A percentile compares a stretch with the other conserved stretches of the same genome.
Evolutionary conservation across 371 early-diverging fungal species (phyloP).

Genomic region (Mortierella sp.): DNA sequence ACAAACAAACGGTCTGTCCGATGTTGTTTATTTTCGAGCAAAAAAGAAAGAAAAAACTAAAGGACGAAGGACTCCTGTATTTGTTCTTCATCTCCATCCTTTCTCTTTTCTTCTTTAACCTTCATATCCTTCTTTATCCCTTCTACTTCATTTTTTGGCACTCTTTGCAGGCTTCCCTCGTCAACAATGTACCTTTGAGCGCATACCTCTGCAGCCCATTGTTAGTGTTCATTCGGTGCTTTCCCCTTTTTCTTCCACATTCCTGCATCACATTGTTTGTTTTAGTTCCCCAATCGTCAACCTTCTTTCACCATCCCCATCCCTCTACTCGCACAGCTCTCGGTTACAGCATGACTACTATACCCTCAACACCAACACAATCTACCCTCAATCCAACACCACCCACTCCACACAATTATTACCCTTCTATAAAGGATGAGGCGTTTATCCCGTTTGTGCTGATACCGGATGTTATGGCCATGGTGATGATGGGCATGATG

Average conservation of each 20-base stretch:
- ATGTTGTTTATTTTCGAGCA: background rate
- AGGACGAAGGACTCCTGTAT: background rate
- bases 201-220: background rate
- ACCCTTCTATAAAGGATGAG: background rate
- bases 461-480: slow-evolving; percentile 13
- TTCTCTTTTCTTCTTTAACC: background rate
- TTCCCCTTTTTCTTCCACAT: background rate
- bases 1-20: no score
- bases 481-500: slow-evolving; percentile 1
- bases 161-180: background rate
- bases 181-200: background rate
- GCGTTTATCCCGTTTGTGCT: slow-evolving; percentile 1
- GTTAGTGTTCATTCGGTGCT: background rate
- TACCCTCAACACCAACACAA: slow-evolving; percentile 12
- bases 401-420: slow-evolving; percentile 1
- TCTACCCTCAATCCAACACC: background rate
- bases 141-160: background rate
- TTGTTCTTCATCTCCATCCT: background rate
- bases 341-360: no score
- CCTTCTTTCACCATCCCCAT: background rate
- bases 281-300: no score
- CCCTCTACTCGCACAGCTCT: no score
- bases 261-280: background rate
- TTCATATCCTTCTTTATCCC: background rate
- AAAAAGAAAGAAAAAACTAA: background rate